Base-by-base conservation (phyloP, 805 yeast genomes). In the Naumovozyma baii region DNA sequence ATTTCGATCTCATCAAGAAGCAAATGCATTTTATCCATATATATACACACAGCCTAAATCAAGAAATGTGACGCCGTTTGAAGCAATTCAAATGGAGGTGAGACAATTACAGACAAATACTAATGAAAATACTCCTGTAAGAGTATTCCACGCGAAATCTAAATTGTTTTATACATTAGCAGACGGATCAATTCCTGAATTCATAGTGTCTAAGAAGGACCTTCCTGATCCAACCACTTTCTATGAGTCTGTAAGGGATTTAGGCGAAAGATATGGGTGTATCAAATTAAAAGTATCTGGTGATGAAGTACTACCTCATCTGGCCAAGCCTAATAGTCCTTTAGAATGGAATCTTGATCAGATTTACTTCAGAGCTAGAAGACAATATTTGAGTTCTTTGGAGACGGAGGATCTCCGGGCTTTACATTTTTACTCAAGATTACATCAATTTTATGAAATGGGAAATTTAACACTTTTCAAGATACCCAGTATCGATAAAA, bases 401-500 rank as follows among this genome's bases (percentile, higher is more conserved):
- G 50, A 25, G 44, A 37, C 37, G 2, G 74, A 73, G 44, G 48
- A 70, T 32, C 58, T 61, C 25, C 63, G 66, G 31, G 62, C 77
- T 41, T 57, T 70, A 4, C 55, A 61, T 18, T 79, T 80, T 47
- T 71, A 76, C 47, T 53, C 54, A 20, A 67, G 67, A 20, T 60
- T 80, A 31, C 56, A 67, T 25, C 52, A 61, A 5, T 74, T 69
- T 47, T 76, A 72, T 38, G 15, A 29, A 29, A 5, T 12, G 15
- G 40, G 46, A 22, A 64, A 63, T n/a, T 12, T 29, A 14, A n/a
- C 13, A 13, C 13, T n/a, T 29, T 8, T 14, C 5, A 77, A 73
- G 48, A 56, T 80, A 9, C 92, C 92, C 1, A 69, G 73, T 48
- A 76, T 82, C 20, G 85, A 82, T 49, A 76, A 76, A 47, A 63